Evolutionary conservation across 176 grass and related monocot genomes (phyloP), one percentile per base, ranked within the genome.

Genomic region (Phyllostachys edulis): DNA sequence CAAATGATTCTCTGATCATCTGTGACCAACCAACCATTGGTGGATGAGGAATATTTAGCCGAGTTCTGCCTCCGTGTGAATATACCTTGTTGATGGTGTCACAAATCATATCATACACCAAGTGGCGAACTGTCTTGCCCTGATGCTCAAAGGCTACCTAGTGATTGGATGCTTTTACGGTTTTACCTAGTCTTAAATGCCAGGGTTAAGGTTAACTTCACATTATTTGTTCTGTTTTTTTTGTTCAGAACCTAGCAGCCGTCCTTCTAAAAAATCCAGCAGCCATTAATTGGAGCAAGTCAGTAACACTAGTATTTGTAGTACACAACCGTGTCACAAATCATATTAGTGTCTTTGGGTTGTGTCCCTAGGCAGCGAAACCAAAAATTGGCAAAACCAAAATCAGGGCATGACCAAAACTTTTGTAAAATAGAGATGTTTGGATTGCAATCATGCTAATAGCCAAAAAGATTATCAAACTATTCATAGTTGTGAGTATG

Each of bases 101-200:
- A 36, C 6, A 23, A 49, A 69, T 66, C 50, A 32, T 82, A 76
- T 60, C 44, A 62, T 12, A 14, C 9, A 56, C 18, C 77, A 80
- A 86, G 47, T 74, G 69, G 69, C 57, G 4, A 65, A 66, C 59
- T 74, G 77, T 74, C 85, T 36, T 75, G 42, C 72, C 67, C 10
- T 72, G 12, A 18, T 73, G 34, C 75, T 52, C 34, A 36, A 29
- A 73, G 44, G 60, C 67, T 40, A 41, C 11, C 39, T 51, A 40
- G 40, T 79, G 29, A 41, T 52, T 50, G 16, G 34, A 42, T 59
- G 21, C 68, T 60, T 73, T 86, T 61, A 52, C 32, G 21, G 59
- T 60, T 73, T 86, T 61, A 52, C 32, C 27, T 64, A 37, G 46
- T 62, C 56, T 54, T 32, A 49, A 10, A 73, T 42, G 34, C 1